A percentile compares a stretch with the other conserved stretches of the same genome.
Evolutionary conservation across 2,329 filamentous ascomycete species (phyloP).

Genomic region (Ilyonectria sp.): DNA sequence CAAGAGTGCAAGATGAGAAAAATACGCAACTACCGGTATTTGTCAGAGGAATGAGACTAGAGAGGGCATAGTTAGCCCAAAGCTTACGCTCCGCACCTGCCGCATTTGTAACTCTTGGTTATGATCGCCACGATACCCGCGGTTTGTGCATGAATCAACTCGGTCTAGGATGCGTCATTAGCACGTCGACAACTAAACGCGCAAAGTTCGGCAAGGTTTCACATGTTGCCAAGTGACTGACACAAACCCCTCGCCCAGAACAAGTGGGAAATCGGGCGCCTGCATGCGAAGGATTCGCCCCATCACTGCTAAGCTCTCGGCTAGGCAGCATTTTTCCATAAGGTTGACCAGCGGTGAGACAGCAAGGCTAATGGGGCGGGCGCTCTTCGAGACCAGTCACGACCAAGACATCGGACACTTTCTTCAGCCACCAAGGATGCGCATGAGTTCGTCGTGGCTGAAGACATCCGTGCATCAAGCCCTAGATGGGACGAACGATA

Average conservation of each 20-base stretch:
- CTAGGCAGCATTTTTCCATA: conserved; percentile 5
- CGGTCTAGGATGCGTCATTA: not conserved
- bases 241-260: conserved; percentile 20
- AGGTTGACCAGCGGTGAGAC: conserved; percentile 5
- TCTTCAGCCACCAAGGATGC: not conserved
- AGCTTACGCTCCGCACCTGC: conserved; percentile 19
- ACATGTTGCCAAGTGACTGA: conserved; percentile 15
- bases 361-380: conserved; percentile 1
- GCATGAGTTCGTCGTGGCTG: not conserved
- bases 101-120: conserved; percentile 6
- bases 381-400: not conserved
- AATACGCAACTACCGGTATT: not conserved
- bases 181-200: not conserved
- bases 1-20: not conserved
- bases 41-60: not conserved
- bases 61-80: not conserved
- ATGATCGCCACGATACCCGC: conserved; percentile 6
- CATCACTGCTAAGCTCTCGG: not conserved
- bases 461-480: not conserved
- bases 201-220: not conserved
- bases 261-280: conserved; percentile 11
- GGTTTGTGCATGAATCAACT: not conserved
- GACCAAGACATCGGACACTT: not conserved
- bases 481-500: conserved; percentile 9
- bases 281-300: conserved; percentile 19